phyloP scores from a whole-genome alignment of 768 basidiomycete genomes.

The Mycena maculata region DNA sequence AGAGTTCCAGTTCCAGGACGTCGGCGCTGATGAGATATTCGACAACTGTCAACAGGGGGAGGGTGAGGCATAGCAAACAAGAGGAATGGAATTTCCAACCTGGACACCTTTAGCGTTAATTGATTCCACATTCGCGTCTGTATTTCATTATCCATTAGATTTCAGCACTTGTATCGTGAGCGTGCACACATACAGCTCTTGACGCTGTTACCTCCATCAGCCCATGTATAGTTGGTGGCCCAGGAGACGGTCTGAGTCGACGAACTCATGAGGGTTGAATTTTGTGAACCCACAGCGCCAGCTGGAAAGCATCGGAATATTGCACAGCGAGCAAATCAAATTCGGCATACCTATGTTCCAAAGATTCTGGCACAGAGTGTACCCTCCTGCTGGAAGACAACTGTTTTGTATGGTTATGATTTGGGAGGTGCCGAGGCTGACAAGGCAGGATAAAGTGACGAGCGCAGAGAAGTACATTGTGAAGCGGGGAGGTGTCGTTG shows the following conservation, averaged over 20 bases:
- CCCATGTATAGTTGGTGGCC: slow-evolving; percentile 67
- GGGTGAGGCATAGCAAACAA: neutral
- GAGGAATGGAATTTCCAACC: slow-evolving; percentile 40
- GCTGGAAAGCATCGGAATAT: slow-evolving; percentile 37
- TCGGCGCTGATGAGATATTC: slow-evolving; percentile 57
- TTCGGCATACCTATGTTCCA: slow-evolving; percentile 58
- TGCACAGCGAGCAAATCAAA: neutral
- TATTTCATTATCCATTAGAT: neutral
- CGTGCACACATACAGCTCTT: slow-evolving; percentile 61
- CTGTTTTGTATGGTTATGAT: slow-evolving; percentile 57
- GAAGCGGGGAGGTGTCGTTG: neutral
- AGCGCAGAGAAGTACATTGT: slow-evolving; percentile 22
- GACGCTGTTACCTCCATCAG: slow-evolving; percentile 60
- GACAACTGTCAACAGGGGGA: slow-evolving; percentile 46
- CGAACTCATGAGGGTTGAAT: slow-evolving; percentile 56
- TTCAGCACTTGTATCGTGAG: neutral
- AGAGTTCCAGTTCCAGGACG: slow-evolving; percentile 65
- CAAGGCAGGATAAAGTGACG: neutral
- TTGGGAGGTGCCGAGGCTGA: slow-evolving; percentile 43
- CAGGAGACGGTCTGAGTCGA: slow-evolving; percentile 59
- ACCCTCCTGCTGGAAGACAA: slow-evolving; percentile 60
- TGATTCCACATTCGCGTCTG: slow-evolving; percentile 64
- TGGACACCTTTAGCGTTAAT: slow-evolving; percentile 61
- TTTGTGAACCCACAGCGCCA: slow-evolving; percentile 61
- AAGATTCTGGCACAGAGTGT: slow-evolving; percentile 67